A percentile compares a stretch with the other conserved stretches of the same genome.
Conservation (phyloP, 306 rosid species). For the Astragalus glycyphyllos region DNA sequence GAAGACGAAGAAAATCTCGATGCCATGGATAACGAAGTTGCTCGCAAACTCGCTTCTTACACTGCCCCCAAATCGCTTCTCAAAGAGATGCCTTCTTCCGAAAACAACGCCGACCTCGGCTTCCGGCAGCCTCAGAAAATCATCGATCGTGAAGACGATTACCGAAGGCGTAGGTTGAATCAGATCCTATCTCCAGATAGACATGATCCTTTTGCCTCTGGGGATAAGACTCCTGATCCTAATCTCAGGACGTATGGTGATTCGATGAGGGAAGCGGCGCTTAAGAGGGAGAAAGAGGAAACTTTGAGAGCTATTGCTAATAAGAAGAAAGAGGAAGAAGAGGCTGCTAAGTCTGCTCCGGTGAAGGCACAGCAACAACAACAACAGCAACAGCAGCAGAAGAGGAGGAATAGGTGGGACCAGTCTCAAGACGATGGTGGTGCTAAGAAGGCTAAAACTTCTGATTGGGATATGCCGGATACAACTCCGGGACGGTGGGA, state of each 20-base stretch:
- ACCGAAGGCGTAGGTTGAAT: slow-evolving; percentile 36
- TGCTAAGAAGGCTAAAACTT: slow-evolving; percentile 40
- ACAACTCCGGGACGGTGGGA: slow-evolving; percentile 46
- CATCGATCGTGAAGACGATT: slow-evolving; percentile 42
- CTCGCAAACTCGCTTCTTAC: slow-evolving; percentile 36
- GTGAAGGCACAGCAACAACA: neutral
- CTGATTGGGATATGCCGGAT: slow-evolving; percentile 50
- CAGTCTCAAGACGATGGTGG: slow-evolving; percentile 41
- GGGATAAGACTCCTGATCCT: slow-evolving; percentile 47
- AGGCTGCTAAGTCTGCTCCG: slow-evolving; percentile 34
- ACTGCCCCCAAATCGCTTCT: slow-evolving; percentile 36
- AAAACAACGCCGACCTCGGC: neutral
- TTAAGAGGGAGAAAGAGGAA: slow-evolving; percentile 48
- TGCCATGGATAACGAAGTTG: slow-evolving; percentile 36
- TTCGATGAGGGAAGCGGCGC: slow-evolving; percentile 41
- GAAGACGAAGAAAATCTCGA: slow-evolving; percentile 42
- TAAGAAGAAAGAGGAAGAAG: slow-evolving; percentile 49
- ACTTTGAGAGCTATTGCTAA: slow-evolving; percentile 31
- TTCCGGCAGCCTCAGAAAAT: slow-evolving; percentile 31
- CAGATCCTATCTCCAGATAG: slow-evolving; percentile 45
- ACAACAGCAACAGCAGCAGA: slow-evolving; percentile 31
- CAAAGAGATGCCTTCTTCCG: slow-evolving; percentile 41
- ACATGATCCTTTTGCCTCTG: slow-evolving; percentile 42
- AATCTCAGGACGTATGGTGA: slow-evolving; percentile 23
- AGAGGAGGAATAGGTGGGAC: slow-evolving; percentile 51